Conservation (phyloP, 805 yeast genomes). For the Wickerhamiella spandovensis region DNA sequence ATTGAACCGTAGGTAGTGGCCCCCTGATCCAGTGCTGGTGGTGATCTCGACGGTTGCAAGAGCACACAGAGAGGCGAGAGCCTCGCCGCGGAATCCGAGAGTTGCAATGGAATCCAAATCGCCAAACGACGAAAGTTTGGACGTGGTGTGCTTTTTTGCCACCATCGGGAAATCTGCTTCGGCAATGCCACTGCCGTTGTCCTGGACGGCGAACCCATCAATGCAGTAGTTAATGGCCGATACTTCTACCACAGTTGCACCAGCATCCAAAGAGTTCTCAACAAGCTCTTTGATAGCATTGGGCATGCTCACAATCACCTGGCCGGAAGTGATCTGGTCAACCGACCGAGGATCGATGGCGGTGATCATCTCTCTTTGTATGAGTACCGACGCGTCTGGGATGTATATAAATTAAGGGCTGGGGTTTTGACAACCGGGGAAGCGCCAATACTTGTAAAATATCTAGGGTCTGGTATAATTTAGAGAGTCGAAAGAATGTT, state of each 20-base stretch:
- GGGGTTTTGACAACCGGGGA: too few relatives aligned
- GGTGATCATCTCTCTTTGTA: slow-evolving; percentile 19
- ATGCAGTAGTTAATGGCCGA: slow-evolving; percentile 58
- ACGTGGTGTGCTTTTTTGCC: slow-evolving; percentile 40
- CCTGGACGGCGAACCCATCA: slow-evolving; percentile 54
- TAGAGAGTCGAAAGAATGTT: too few relatives aligned
- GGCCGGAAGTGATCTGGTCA: slow-evolving; percentile 78
- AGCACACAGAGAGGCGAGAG: slow-evolving; percentile 42
- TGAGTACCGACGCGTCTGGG: neutral
- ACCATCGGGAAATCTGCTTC: slow-evolving; percentile 34
- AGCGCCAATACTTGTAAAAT: too few relatives aligned
- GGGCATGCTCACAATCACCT: slow-evolving; percentile 69
- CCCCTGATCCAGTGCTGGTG: slow-evolving; percentile 43
- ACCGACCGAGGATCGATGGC: slow-evolving; percentile 42
- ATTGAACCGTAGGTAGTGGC: slow-evolving; percentile 41
- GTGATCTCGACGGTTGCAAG: slow-evolving; percentile 34
- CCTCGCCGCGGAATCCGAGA: slow-evolving; percentile 65
- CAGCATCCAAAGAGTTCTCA: slow-evolving; percentile 79
- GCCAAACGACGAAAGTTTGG: slow-evolving; percentile 33
- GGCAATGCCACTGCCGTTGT: slow-evolving; percentile 61
- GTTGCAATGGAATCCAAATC: slow-evolving; percentile 31
- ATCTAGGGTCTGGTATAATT: neutral
- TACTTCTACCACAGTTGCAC: slow-evolving; percentile 53
- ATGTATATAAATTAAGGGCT: neutral
- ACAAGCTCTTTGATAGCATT: slow-evolving; percentile 75